Conservation (phyloP, 2,329 filamentous ascomycete genomes). For the Venturia aucupariae region DNA sequence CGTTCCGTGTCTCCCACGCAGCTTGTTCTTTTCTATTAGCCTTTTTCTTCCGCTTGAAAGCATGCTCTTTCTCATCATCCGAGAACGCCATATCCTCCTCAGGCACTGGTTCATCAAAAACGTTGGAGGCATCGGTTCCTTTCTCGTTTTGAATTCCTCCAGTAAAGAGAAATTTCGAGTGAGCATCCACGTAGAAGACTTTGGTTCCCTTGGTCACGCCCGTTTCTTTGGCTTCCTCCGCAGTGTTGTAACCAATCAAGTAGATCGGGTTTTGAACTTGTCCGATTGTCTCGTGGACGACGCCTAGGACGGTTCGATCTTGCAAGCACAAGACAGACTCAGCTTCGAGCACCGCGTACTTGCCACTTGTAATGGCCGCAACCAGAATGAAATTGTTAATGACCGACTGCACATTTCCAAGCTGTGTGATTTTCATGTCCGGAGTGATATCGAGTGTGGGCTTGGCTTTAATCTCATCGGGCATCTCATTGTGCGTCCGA, state of each 20-base stretch:
- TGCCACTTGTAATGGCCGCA: conserved; percentile 47
- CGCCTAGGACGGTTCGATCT: conserved; percentile 68
- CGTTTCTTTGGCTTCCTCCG: conserved; percentile 56
- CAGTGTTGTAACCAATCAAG: conserved; percentile 63
- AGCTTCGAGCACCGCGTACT: conserved; percentile 62
- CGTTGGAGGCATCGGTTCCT: conserved; percentile 82
- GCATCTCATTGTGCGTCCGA: conserved; percentile 72
- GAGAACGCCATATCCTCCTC: conserved; percentile 93
- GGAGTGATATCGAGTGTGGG: conserved; percentile 70
- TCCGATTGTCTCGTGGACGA: conserved; percentile 76
- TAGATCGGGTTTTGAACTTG: conserved; percentile 81
- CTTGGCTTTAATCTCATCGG: conserved; percentile 42
- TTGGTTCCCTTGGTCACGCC: conserved; percentile 60
- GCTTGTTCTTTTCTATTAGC: conserved; percentile 43
- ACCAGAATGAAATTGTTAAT: conserved; percentile 68
- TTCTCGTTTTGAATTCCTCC: conserved; percentile 69
- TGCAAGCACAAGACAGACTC: conserved; percentile 75
- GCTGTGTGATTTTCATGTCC: conserved; percentile 65
- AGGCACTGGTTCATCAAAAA: conserved; percentile 86
- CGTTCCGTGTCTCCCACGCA: conserved; percentile 18
- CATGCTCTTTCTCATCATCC: conserved; percentile 88
- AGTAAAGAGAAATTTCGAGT: conserved; percentile 81
- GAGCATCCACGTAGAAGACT: conserved; percentile 69
- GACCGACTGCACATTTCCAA: conserved; percentile 67
- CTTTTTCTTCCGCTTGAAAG: conserved; percentile 53